Percentiles rank a stretch among this genome's conserved stretches.
These are phyloP conservation scores for Diutina sp. DNA, from an alignment of 1,139 yeast species.

Conservation along the genomic window DNA sequence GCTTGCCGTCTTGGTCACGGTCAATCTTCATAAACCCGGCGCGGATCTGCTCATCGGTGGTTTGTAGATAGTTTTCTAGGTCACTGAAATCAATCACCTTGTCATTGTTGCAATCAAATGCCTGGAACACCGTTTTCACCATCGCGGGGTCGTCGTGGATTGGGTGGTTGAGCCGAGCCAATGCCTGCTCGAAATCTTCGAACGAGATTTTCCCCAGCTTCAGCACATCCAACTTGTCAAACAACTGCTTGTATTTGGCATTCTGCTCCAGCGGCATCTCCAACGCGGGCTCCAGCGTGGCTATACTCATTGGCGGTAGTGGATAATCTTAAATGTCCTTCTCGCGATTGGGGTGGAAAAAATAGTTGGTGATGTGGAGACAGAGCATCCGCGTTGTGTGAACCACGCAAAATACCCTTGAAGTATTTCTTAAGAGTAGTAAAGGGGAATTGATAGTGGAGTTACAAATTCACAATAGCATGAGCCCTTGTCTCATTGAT, in stretches of 20 bases:
- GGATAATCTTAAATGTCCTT: background rate
- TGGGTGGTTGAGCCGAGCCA: constrained; percentile 47
- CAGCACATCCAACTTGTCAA: constrained; percentile 38
- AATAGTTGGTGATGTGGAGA: background rate
- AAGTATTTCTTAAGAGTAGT: no score
- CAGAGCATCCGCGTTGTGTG: background rate
- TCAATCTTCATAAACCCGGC: constrained; percentile 63
- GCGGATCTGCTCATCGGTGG: constrained; percentile 59
- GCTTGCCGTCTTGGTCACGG: constrained; percentile 61
- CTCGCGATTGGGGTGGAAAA: background rate
- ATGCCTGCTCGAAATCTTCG: constrained; percentile 41
- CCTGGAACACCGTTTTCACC: constrained; percentile 37
- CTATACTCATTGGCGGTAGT: background rate
- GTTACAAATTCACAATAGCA: background rate
- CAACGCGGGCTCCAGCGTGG: background rate
- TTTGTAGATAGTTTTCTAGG: constrained; percentile 44
- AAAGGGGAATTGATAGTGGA: no score
- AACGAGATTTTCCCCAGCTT: constrained; percentile 44
- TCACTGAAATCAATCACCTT: constrained; percentile 45
- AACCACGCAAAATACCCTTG: no score
- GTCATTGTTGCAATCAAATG: constrained; percentile 48
- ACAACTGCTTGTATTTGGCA: constrained; percentile 13
- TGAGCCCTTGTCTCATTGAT: background rate
- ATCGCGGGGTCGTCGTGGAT: constrained; percentile 52
- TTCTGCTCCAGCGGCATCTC: background rate